Evolutionary conservation across 2,329 filamentous ascomycete genomes (phyloP).

Genomic region (Trichoderma sp.): DNA sequence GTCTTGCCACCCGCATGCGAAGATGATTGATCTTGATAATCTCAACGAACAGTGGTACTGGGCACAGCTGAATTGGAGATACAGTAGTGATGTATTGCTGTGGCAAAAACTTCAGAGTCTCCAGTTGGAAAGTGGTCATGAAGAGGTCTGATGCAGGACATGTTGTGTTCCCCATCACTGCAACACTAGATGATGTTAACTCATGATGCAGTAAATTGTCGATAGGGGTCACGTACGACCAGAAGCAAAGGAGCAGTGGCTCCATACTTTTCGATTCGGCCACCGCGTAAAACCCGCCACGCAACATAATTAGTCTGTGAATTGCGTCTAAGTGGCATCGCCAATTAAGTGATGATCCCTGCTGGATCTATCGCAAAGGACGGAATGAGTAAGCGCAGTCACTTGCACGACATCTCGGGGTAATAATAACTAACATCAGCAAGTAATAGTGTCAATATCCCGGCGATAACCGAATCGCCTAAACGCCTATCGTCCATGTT

Average conservation of each 20-base stretch:
- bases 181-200: neutral
- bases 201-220: neutral
- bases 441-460: conserved; percentile 1
- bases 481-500: neutral
- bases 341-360: neutral
- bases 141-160: neutral
- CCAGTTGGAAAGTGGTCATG: neutral
- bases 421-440: neutral
- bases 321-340: conserved; percentile 7
- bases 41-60: neutral
- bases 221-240: neutral
- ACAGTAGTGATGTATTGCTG: neutral
- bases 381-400: neutral
- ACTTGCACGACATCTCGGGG: neutral
- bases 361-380: neutral
- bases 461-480: neutral
- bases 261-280: neutral
- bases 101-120: neutral
- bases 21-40: neutral
- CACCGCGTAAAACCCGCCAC: neutral
- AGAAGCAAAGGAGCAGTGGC: neutral
- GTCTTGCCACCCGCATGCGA: neutral
- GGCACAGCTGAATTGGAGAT: neutral
- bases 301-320: neutral
- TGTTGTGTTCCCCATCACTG: conserved; percentile 2